Evolutionary conservation across 441 rosid genomes (phyloP), one percentile per base, ranked within the genome.

Genomic region (Populus hybrid): DNA sequence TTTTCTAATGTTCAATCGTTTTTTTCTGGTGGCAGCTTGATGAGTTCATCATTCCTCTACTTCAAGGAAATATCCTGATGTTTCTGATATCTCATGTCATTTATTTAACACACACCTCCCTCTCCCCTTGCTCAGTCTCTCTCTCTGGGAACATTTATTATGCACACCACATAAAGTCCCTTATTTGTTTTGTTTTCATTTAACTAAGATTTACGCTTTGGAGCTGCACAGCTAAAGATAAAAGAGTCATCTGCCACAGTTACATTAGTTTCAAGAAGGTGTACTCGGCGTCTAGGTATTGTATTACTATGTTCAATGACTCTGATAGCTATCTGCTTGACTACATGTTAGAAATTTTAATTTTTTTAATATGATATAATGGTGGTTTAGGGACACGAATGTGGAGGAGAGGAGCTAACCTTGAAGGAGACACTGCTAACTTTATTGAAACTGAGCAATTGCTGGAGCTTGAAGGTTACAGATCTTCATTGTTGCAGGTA

Each of bases 381-480:
- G 84, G 80, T 83, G 78, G 76, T 76, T 69, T 80, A 96, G 99
- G 99, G 75, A 96, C 99, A 75, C 87, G 99, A 78, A 96, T 96
- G 99, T 96, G 99, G 99, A 91, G 99, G 86, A 92, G 99, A 85
- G 99, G 99, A 81, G 99, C 97, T 72, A 96, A 96, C 83, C 91
- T 96, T 71, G 95, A 94, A 77, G 99, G 99, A 65, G 98, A 96
- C 81, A 75, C 92, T 75, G 99, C 99, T 79, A 96, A 96, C 86
- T 96, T 90, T 79, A 89, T 96, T 73, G 99, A 96, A 89, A 87
- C 97, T 68, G 99, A 96, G 87, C 99, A 96, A 79, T 35, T 96
- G 79, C 68, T 96, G 72, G 97, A 96, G 85, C 64, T 77, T 73
- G 88, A 88, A 80, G 94, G 94, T 86, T 89, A 83, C 85, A 90